phyloP scores from a whole-genome alignment of 2,329 filamentous ascomycete species.

The Plectosphaerella cucumerina region DNA sequence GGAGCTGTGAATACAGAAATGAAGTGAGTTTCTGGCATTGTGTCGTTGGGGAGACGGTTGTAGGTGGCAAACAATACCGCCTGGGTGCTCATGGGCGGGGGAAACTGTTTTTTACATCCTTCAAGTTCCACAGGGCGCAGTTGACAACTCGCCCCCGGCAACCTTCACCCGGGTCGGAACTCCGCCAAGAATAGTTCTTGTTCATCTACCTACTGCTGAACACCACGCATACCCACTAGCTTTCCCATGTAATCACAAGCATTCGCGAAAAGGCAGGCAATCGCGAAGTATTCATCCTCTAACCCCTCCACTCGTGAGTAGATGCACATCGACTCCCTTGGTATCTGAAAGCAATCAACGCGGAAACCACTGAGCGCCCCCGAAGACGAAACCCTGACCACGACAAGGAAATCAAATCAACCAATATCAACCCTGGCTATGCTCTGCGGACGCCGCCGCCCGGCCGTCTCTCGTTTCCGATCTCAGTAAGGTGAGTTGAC shows the following conservation, averaged over 20 bases:
- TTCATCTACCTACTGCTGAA: no score
- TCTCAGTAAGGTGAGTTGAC: conserved; percentile 64
- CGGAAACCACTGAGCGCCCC: not conserved
- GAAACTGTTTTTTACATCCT: not conserved
- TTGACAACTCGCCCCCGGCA: not conserved
- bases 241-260: not conserved
- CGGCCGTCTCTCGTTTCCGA: no score
- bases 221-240: no score
- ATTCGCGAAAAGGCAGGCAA: not conserved
- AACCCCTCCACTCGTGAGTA: no score
- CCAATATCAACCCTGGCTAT: not conserved
- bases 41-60: not conserved
- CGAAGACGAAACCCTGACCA: not conserved
- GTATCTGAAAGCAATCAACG: conserved; percentile 1
- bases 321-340: not conserved
- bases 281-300: no score
- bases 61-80: not conserved
- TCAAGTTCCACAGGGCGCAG: not conserved
- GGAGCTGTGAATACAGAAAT: not conserved
- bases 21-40: not conserved
- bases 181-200: no score
- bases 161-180: no score
- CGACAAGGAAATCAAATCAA: not conserved
- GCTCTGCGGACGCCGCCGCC: not conserved
- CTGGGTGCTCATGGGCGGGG: not conserved